These are phyloP conservation scores for Aphanoascus verrucosus DNA, from an alignment of 2,329 filamentous ascomycete species.

Conservation along the genomic window DNA sequence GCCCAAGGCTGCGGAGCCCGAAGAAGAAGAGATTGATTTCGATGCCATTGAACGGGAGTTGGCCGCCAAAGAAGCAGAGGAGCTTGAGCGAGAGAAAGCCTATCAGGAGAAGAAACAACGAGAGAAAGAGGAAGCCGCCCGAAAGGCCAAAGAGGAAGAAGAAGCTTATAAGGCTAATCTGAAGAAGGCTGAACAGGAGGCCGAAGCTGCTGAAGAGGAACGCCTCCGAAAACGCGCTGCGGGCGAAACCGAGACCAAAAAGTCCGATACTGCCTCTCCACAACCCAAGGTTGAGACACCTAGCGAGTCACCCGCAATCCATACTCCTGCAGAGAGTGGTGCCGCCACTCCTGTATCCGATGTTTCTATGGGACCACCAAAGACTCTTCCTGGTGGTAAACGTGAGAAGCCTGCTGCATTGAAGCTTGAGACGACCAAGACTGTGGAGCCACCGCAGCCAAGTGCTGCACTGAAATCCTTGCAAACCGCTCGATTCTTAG, in stretches of 20 bases:
- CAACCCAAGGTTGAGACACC: conserved; percentile 32
- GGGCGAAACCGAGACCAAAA: conserved; percentile 27
- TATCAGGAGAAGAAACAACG: conserved; percentile 64
- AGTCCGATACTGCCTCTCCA: conserved; percentile 30
- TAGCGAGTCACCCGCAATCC: conserved; percentile 25
- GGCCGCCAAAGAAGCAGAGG: conserved; percentile 39
- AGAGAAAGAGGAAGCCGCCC: conserved; percentile 49
- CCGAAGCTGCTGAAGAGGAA: conserved; percentile 38
- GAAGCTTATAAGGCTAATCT: conserved; percentile 38
- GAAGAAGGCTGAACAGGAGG: conserved; percentile 40
- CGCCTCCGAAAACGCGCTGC: conserved; percentile 33
- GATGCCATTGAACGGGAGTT: conserved; percentile 40
- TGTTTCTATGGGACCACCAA: conserved; percentile 38
- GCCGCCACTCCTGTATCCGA: conserved; percentile 38
- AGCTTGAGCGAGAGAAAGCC: conserved; percentile 35
- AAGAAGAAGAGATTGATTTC: conserved; percentile 32
- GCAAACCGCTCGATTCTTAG: conserved; percentile 80
- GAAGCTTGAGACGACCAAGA: conserved; percentile 77
- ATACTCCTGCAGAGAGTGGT: conserved; percentile 36
- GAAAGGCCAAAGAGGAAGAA: conserved; percentile 38
- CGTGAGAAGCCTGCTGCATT: conserved; percentile 72
- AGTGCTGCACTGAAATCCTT: conserved; percentile 89
- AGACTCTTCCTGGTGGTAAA: conserved; percentile 51
- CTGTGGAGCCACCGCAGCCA: conserved; percentile 81
- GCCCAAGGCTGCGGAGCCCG: conserved; percentile 28